These are phyloP conservation scores for Fusarium dlaminii DNA, from an alignment of 2,329 filamentous ascomycete species.

Conservation along the genomic window DNA sequence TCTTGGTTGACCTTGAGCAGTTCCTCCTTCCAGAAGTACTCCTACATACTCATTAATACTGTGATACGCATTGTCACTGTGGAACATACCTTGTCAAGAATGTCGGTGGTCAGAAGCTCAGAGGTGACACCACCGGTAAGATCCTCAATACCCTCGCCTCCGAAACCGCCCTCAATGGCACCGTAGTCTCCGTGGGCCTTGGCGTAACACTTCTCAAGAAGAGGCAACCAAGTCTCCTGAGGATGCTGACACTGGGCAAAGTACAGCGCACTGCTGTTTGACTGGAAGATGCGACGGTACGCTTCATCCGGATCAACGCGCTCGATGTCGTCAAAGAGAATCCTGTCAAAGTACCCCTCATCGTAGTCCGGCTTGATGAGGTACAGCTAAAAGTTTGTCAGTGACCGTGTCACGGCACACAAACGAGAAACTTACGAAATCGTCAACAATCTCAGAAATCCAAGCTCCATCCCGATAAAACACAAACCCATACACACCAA, in stretches of 20 bases:
- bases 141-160: slow-evolving; percentile 67
- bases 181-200: slow-evolving; percentile 84
- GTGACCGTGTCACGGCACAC: neutral
- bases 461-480: slow-evolving; percentile 85
- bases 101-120: slow-evolving; percentile 72
- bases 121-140: slow-evolving; percentile 73
- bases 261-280: slow-evolving; percentile 77
- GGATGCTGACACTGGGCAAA: slow-evolving; percentile 79
- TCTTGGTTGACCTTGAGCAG: slow-evolving; percentile 81
- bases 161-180: slow-evolving; percentile 77
- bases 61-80: neutral
- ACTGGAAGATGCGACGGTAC: slow-evolving; percentile 76
- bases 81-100: slow-evolving; percentile 73
- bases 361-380: slow-evolving; percentile 70
- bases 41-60: slow-evolving; percentile 26
- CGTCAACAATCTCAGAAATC: slow-evolving; percentile 67
- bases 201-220: slow-evolving; percentile 83
- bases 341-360: slow-evolving; percentile 60
- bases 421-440: slow-evolving; percentile 51
- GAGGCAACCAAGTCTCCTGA: slow-evolving; percentile 82
- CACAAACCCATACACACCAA: slow-evolving; percentile 87
- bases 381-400: slow-evolving; percentile 52
- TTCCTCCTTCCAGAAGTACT: slow-evolving; percentile 78
- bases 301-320: slow-evolving; percentile 64
- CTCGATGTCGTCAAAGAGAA: slow-evolving; percentile 55